Conservation (phyloP, 192 early-diverging fungal genomes). For the Entomortierella parvispora region DNA sequence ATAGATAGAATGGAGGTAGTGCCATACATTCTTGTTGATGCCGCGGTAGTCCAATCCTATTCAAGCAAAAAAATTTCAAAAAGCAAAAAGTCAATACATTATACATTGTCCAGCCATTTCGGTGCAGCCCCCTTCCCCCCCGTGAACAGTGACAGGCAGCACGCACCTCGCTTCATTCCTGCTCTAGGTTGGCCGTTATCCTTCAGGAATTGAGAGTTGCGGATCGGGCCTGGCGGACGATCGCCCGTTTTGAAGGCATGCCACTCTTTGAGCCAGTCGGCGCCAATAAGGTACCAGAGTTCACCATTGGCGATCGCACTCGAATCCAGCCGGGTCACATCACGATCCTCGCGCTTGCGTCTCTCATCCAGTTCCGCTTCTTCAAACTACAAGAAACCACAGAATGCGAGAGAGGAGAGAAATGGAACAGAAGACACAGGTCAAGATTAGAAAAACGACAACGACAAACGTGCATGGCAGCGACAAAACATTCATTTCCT, state of each 20-base stretch:
- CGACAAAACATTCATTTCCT: neutral
- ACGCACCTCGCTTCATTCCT: conserved; percentile 58
- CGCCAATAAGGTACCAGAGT: conserved; percentile 56
- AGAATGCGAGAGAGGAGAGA: neutral
- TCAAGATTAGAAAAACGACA: neutral
- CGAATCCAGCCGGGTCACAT: conserved; percentile 42
- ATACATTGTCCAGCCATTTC: neutral
- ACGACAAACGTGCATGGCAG: neutral
- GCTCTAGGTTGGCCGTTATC: conserved; percentile 51
- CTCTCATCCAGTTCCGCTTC: conserved; percentile 43
- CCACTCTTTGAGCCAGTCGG: conserved; percentile 53
- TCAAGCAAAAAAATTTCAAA: neutral
- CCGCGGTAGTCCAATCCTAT: conserved; percentile 53
- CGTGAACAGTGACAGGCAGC: no score
- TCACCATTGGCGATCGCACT: conserved; percentile 39
- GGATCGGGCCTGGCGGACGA: conserved; percentile 46
- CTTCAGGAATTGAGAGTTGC: conserved; percentile 50
- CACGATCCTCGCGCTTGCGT: conserved; percentile 40
- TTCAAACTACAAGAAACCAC: no score
- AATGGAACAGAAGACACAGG: neutral
- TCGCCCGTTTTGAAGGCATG: conserved; percentile 55
- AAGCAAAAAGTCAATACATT: neutral
- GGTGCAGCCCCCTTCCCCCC: no score
- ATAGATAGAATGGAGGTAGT: conserved; percentile 45
- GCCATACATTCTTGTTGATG: conserved; percentile 50